phyloP scores from a whole-genome alignment of 2,329 filamentous ascomycete species.

The Graphilbum fragrans region DNA sequence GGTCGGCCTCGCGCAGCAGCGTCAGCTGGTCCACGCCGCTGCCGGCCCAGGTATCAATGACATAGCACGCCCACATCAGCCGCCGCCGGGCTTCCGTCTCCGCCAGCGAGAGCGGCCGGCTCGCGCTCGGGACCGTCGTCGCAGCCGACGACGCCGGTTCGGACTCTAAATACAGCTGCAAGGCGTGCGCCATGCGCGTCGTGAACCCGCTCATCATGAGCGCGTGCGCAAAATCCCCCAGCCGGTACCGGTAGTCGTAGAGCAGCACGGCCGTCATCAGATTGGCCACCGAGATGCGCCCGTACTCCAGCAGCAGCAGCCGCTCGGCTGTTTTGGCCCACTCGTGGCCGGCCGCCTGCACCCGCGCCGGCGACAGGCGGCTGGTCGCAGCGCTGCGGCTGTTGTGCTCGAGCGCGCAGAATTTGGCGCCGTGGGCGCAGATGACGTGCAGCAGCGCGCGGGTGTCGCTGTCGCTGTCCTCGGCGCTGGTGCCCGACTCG shows the following conservation, averaged over 20 bases:
- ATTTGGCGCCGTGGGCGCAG: conserved; percentile 2
- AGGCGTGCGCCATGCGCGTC: conserved; percentile 5
- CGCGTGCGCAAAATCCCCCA: conserved; percentile 5
- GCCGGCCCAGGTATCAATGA: neutral
- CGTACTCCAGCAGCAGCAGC: conserved; percentile 2
- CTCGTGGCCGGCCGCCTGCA: conserved; percentile 2
- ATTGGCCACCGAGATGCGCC: conserved; percentile 2
- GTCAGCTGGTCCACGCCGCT: conserved; percentile 7
- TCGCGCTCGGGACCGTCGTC: neutral
- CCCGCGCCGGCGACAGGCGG: neutral
- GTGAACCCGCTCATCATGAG: conserved; percentile 5
- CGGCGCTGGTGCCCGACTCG: no score
- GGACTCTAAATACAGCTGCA: conserved; percentile 8
- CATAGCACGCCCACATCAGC: conserved; percentile 4
- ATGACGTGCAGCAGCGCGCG: conserved; percentile 1
- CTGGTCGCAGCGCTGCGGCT: neutral
- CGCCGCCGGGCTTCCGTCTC: conserved; percentile 3
- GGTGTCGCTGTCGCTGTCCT: no score
- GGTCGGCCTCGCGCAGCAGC: conserved; percentile 1
- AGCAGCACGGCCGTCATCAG: conserved; percentile 6
- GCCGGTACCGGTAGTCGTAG: conserved; percentile 5
- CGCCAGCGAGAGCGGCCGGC: neutral
- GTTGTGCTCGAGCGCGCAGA: conserved; percentile 3
- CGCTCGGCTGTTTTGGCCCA: conserved; percentile 5
- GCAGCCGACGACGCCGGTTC: neutral